Evolutionary conservation across 805 yeast species (phyloP).

Genomic region (Ogataea ganodermae): DNA sequence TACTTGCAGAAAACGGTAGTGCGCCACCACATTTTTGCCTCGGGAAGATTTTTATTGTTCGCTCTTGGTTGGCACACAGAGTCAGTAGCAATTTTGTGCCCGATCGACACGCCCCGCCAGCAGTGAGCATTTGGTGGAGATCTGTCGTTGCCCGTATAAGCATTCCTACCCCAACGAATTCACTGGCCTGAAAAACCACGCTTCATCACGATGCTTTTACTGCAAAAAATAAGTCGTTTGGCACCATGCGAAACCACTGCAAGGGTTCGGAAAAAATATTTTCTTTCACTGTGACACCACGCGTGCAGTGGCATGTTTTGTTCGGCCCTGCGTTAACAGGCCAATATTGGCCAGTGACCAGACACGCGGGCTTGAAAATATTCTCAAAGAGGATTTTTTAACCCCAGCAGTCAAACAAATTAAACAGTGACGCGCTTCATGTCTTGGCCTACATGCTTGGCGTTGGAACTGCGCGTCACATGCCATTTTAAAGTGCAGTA

Average conservation of each 20-base stretch:
- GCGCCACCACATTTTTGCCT: neutral
- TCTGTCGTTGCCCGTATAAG: no score
- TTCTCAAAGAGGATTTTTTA: neutral
- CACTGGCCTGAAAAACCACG: no score
- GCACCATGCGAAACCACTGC: neutral
- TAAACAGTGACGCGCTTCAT: neutral
- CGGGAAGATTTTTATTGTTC: neutral
- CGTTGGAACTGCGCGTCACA: neutral
- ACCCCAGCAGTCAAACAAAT: neutral
- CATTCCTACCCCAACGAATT: no score
- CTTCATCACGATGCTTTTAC: no score
- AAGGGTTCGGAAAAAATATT: neutral
- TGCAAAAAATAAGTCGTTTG: no score
- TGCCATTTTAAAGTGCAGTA: neutral
- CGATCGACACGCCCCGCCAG: neutral
- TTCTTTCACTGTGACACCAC: neutral
- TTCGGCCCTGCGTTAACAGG: neutral
- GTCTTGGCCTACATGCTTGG: neutral
- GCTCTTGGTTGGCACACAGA: neutral
- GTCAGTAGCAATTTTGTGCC: neutral
- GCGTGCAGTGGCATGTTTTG: neutral
- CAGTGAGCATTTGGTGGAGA: no score
- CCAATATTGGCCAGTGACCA: no score
- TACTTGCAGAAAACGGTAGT: neutral
- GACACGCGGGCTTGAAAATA: no score